A percentile compares a stretch with the other conserved stretches of the same genome.
phyloP scores from a whole-genome alignment of 2,329 filamentous ascomycete species.

The Pseudocercospora eumusae region DNA sequence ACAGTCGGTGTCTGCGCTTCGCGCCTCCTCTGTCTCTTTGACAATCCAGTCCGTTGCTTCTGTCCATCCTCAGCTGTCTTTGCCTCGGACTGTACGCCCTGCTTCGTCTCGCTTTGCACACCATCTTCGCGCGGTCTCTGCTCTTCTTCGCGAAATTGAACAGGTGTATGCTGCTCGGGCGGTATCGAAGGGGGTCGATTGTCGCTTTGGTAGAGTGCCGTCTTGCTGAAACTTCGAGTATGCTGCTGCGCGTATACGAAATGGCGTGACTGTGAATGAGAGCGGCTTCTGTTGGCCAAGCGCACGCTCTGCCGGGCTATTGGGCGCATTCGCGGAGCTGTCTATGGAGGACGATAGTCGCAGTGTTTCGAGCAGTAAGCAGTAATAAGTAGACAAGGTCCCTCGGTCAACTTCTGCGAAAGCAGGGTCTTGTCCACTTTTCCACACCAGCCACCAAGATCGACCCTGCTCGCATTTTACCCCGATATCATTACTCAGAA shows the following conservation, averaged over 20 bases:
- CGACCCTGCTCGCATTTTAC: too few relatives aligned
- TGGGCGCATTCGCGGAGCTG: constrained; percentile 33
- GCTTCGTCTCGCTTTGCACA: constrained; percentile 15
- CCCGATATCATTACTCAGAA: not conserved
- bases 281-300: constrained; percentile 33
- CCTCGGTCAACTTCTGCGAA: not conserved
- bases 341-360: not conserved
- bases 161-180: constrained; percentile 25
- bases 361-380: not conserved
- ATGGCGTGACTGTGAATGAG: constrained; percentile 18
- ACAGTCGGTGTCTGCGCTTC: constrained; percentile 21
- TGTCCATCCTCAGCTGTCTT: constrained; percentile 17
- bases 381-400: not conserved
- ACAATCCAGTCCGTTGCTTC: constrained; percentile 25
- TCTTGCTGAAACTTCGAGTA: constrained; percentile 30
- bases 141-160: constrained; percentile 28
- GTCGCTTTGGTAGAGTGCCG: constrained; percentile 24
- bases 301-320: constrained; percentile 38
- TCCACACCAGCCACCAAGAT: not conserved
- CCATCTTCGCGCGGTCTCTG: constrained; percentile 23
- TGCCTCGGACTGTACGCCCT: constrained; percentile 1
- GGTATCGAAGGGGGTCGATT: constrained; percentile 25
- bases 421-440: not conserved
- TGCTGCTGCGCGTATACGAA: constrained; percentile 18
- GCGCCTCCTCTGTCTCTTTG: constrained; percentile 25